Base-by-base conservation (phyloP, 2,329 filamentous ascomycete species). In the Sarocladium brachiariae region DNA sequence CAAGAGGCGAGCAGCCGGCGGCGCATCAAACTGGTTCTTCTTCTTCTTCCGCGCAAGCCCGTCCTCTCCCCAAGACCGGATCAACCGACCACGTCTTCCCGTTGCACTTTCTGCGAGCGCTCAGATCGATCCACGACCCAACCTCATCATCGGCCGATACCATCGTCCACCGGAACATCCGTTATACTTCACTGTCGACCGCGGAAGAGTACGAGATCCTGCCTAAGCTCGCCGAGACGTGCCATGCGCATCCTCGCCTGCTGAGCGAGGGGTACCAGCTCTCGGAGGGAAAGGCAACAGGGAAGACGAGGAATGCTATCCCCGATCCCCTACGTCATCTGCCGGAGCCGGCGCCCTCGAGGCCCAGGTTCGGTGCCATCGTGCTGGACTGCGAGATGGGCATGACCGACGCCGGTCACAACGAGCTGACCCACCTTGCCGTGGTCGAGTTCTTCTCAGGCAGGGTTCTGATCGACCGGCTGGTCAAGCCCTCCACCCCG, bases 361-460 rank as follows among this genome's bases (percentile, higher is more conserved):
- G 23, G 18, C 27, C 49, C n/a, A 46, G 46, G 33, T 23, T 30
- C 19, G 14, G 4, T 13, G 49, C 49, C 4, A 24, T 51, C 14
- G 37, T 46, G 10, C 4, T 51, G 5, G 49, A 46, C 27, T 51
- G 49, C 25, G 49, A 51, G 38, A 51, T 51, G 49, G 49, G 23
- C 37, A 21, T n/a, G 24, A 37, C 49, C 16, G 37, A 18, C 14
- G 25, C 11, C 5, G 49, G 49, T 4, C 18, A 39, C 16, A 46
- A 51, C 18, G 49, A 51, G 19, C 37, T 51, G 2, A 46, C 35
- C 19, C 37, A 46, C 6, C n/a, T 51, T 8, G 23, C 49, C 7
- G 23, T 51, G 3, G 18, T 51, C 33, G 49, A 51, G 6, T 51
- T 51, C 27, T 59, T 51, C 24, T 45, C 49, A 9, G 49, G 49